A percentile compares a stretch with the other conserved stretches of the same genome.
Evolutionary conservation across 768 basidiomycete species (phyloP).

Genomic region (Termitomyces sp.): DNA sequence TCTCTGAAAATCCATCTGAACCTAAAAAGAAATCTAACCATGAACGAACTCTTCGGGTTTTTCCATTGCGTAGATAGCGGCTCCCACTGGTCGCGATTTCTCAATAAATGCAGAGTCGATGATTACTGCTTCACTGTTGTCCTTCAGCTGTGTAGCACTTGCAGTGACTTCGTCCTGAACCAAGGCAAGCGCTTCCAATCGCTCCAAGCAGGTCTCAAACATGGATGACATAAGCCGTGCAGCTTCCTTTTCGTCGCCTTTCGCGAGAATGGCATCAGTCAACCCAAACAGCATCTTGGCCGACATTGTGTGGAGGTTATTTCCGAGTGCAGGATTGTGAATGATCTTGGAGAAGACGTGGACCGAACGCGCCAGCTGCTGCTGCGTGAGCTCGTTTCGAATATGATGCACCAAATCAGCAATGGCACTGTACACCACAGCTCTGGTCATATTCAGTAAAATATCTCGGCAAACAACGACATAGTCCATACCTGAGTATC

Average conservation of each 20-base stretch:
- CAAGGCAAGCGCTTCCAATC: slow-evolving; percentile 75
- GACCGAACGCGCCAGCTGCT: slow-evolving; percentile 75
- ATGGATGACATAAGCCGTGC: slow-evolving; percentile 68
- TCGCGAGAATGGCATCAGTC: slow-evolving; percentile 75
- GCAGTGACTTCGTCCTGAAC: slow-evolving; percentile 54
- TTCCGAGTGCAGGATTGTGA: slow-evolving; percentile 81
- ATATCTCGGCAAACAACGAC: not conserved
- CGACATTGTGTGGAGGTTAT: slow-evolving; percentile 83
- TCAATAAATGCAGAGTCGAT: slow-evolving; percentile 73
- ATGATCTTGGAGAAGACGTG: slow-evolving; percentile 84
- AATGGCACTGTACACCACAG: slow-evolving; percentile 80
- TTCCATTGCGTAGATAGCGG: slow-evolving; percentile 74
- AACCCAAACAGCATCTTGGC: slow-evolving; percentile 92
- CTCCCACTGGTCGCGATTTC: slow-evolving; percentile 78
- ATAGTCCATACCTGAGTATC: slow-evolving; percentile 56
- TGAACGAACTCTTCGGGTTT: slow-evolving; percentile 78
- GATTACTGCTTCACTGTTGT: slow-evolving; percentile 32
- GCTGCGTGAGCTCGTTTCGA: slow-evolving; percentile 71
- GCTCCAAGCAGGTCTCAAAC: slow-evolving; percentile 80
- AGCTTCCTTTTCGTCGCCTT: slow-evolving; percentile 69
- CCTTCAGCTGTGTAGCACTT: slow-evolving; percentile 47
- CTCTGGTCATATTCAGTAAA: slow-evolving; percentile 36
- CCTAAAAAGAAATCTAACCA: slow-evolving; percentile 43
- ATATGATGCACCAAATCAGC: slow-evolving; percentile 94
- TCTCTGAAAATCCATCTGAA: not conserved